Evolutionary conservation across 2,329 filamentous ascomycete genomes (phyloP).

Genomic region (Claviceps spartinae): DNA sequence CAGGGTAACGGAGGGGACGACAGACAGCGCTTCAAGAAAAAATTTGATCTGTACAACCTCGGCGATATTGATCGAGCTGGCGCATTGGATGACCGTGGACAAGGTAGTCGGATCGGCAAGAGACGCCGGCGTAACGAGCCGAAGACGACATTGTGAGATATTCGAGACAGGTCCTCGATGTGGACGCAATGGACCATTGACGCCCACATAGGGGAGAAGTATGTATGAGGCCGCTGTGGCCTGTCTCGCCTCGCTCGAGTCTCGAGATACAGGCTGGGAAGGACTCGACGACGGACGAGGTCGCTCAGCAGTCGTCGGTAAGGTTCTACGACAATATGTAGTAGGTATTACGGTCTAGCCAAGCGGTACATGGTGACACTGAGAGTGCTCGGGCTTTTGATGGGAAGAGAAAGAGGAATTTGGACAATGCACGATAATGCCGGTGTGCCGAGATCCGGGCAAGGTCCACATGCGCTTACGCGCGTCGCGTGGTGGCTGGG

Average conservation of each 20-base stretch:
- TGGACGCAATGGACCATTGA: conserved; percentile 20
- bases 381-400: background rate
- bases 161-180: conserved; percentile 20
- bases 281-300: conserved; percentile 27
- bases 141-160: conserved; percentile 22
- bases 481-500: background rate
- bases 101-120: conserved; percentile 25
- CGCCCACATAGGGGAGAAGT: conserved; percentile 26
- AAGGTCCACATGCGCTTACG: background rate
- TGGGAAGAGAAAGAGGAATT: background rate
- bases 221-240: conserved; percentile 22
- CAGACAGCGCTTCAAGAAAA: conserved; percentile 29
- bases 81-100: conserved; percentile 36
- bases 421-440: background rate
- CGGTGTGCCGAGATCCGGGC: background rate
- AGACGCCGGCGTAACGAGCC: conserved; percentile 20
- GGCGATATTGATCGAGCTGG: conserved; percentile 39
- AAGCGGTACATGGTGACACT: too few species aligned
- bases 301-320: conserved; percentile 26
- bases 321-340: conserved; percentile 29
- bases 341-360: conserved; percentile 18
- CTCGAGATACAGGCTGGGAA: conserved; percentile 23
- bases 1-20: conserved; percentile 22
- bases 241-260: conserved; percentile 21
- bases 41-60: conserved; percentile 38